Evolutionary conservation across 345 rosid species (phyloP), one percentile per base, ranked within the genome.

Genomic region (Citrus mangshanensis): DNA sequence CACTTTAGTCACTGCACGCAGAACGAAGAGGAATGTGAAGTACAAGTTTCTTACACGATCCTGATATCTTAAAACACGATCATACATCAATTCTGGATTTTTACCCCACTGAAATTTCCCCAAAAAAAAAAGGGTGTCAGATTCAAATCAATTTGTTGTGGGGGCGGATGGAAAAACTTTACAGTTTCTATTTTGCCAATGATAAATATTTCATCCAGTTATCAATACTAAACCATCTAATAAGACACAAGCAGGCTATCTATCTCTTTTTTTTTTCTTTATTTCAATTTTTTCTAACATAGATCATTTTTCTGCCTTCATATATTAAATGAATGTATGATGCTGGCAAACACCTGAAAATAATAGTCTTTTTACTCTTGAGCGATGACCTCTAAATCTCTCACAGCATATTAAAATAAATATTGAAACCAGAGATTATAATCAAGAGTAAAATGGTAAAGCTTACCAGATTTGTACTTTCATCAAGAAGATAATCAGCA

Each of bases 11-110:
- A 93, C 93, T 32, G 97, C 97, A 49, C 99, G 87, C 24, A 94
- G 92, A 81, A 96, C 98, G 87, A 96, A 94, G 75, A 96, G 94
- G 84, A 84, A 93, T 9, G 98, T 88, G 85, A 96, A 96, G 85
- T 96, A 96, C 74, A 96, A 87, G 85, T 93, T 96, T 79, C 87
- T 85, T 75, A 93, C 99, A 54, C 93, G 97, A 59, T 96, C 92
- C 54, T 97, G 98, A 75, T 94, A 88, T 87, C 82, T 87, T 78
- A 94, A 80, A 70, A 96, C 98, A 58, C 97, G 94, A 74, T 94
- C 90, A 83, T 93, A 87, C 91, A 96, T 64, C 92, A 96, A 79
- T 5, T 87, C 79, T 63, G 88, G 89, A 91, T 96, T 96, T 82
- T 86, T 91, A 78, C 98, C 99, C 99, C 99, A 95, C 99, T 96